These are phyloP conservation scores for Coemansia sp. DNA, from an alignment of 192 early-diverging fungal species.

Conservation along the genomic window DNA sequence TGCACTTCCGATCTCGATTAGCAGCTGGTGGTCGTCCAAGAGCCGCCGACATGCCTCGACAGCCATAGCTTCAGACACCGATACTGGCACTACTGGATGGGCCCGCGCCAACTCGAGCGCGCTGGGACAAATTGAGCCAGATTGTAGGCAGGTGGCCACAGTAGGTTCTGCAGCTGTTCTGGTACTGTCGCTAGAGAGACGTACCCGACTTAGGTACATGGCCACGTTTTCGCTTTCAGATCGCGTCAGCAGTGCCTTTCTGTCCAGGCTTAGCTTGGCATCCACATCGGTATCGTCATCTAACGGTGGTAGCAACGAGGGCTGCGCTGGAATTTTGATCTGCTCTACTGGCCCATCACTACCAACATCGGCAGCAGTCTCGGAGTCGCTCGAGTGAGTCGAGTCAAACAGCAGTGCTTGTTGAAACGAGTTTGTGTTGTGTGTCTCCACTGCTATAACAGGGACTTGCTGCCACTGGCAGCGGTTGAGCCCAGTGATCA, in stretches of 20 bases:
- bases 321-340: slow-evolving; percentile 35
- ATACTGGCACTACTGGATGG: slow-evolving; percentile 25
- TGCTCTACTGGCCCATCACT: slow-evolving; percentile 10
- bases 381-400: slow-evolving; percentile 3
- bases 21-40: slow-evolving; percentile 39
- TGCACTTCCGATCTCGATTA: slow-evolving; percentile 66
- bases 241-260: slow-evolving; percentile 1
- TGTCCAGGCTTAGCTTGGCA: neutral
- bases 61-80: slow-evolving; percentile 51
- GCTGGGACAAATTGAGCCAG: slow-evolving; percentile 17
- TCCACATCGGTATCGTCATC: slow-evolving; percentile 61
- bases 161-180: slow-evolving; percentile 31
- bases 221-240: slow-evolving; percentile 16
- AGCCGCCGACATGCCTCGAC: slow-evolving; percentile 55
- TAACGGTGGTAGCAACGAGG: slow-evolving; percentile 60
- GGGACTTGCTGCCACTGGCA: slow-evolving; percentile 70
- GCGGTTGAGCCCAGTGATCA: slow-evolving; percentile 65
- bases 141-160: slow-evolving; percentile 60
- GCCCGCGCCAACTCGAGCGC: slow-evolving; percentile 30
- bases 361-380: slow-evolving; percentile 4
- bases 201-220: slow-evolving; percentile 5
- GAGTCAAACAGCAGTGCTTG: slow-evolving; percentile 61
- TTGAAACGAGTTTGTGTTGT: slow-evolving; percentile 74
- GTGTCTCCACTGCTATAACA: slow-evolving; percentile 74
- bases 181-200: slow-evolving; percentile 8